phyloP scores from a whole-genome alignment of 2,329 filamentous ascomycete genomes.

The Penicillium sp. region DNA sequence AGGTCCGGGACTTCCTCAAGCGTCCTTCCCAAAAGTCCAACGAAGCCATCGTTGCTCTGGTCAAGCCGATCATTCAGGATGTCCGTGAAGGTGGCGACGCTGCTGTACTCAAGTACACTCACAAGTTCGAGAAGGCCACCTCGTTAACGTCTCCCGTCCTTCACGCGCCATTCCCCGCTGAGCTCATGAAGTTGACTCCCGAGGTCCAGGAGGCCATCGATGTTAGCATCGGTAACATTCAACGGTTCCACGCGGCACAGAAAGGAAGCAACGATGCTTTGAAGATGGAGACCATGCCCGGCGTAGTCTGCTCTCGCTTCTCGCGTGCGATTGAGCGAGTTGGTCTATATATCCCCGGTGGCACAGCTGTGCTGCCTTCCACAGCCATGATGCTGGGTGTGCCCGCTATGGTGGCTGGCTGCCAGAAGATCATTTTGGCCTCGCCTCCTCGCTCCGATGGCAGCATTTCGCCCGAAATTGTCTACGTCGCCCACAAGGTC shows the following conservation, averaged over 20 bases:
- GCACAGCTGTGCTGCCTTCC: slow-evolving; percentile 93
- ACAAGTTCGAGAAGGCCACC: slow-evolving; percentile 96
- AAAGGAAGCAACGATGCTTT: slow-evolving; percentile 71
- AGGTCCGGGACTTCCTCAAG: slow-evolving; percentile 71
- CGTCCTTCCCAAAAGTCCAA: slow-evolving; percentile 90
- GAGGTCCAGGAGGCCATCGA: slow-evolving; percentile 94
- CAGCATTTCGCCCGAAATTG: slow-evolving; percentile 89
- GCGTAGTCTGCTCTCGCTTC: slow-evolving; percentile 91
- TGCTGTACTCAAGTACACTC: slow-evolving; percentile 85
- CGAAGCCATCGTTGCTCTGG: slow-evolving; percentile 88
- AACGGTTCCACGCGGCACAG: slow-evolving; percentile 88
- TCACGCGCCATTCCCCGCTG: slow-evolving; percentile 77
- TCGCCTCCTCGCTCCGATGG: slow-evolving; percentile 87
- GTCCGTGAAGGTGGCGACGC: slow-evolving; percentile 80
- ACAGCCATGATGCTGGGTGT: slow-evolving; percentile 98
- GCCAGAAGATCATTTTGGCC: slow-evolving; percentile 88
- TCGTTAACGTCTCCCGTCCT: slow-evolving; percentile 85
- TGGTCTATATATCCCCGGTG: slow-evolving; percentile 92
- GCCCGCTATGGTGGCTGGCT: slow-evolving; percentile 94
- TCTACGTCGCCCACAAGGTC: slow-evolving; percentile 95
- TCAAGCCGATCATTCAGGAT: slow-evolving; percentile 85
- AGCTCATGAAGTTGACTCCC: slow-evolving; percentile 75
- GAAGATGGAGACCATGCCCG: slow-evolving; percentile 93
- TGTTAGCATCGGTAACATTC: slow-evolving; percentile 87
- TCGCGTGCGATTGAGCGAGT: slow-evolving; percentile 88